Evolutionary conservation across 441 rosid species (phyloP).

Genomic region (Brassica balearica): DNA sequence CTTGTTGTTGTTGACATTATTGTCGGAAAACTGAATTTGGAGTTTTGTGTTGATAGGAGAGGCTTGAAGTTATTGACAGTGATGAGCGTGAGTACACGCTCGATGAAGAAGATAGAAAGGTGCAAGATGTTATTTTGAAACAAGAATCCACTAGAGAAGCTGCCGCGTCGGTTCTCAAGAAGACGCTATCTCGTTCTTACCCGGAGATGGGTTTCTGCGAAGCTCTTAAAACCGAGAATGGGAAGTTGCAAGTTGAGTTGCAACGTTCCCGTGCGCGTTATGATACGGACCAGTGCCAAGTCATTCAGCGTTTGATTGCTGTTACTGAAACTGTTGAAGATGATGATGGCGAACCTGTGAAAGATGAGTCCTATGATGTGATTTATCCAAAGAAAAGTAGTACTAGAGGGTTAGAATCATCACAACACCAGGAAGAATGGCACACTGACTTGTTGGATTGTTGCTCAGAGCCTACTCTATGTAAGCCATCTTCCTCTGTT

Average conservation of each 20-base stretch:
- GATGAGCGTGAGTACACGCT: slow-evolving; percentile 92
- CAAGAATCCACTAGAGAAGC: slow-evolving; percentile 71
- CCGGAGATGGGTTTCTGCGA: slow-evolving; percentile 81
- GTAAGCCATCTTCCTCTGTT: slow-evolving; percentile 51
- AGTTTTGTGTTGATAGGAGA: slow-evolving; percentile 59
- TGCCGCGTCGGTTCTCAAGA: slow-evolving; percentile 61
- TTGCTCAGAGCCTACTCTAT: slow-evolving; percentile 80
- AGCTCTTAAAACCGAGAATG: slow-evolving; percentile 72
- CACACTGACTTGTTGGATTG: slow-evolving; percentile 85
- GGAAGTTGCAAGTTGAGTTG: slow-evolving; percentile 76
- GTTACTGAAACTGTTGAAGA: slow-evolving; percentile 70
- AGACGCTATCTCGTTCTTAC: slow-evolving; percentile 79
- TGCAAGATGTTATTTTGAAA: slow-evolving; percentile 78
- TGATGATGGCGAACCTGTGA: slow-evolving; percentile 44
- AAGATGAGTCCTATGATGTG: slow-evolving; percentile 47
- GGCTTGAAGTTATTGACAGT: slow-evolving; percentile 76
- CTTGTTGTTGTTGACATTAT: neutral
- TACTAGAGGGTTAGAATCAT: slow-evolving; percentile 62
- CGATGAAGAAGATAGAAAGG: slow-evolving; percentile 85
- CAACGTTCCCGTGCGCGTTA: slow-evolving; percentile 72
- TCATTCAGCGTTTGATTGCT: slow-evolving; percentile 79
- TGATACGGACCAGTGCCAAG: slow-evolving; percentile 75
- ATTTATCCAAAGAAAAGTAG: slow-evolving; percentile 51
- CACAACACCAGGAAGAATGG: slow-evolving; percentile 74
- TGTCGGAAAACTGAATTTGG: neutral